Evolutionary conservation across 2,329 filamentous ascomycete species (phyloP).

Genomic region (Chaetomiaceae sp.): DNA sequence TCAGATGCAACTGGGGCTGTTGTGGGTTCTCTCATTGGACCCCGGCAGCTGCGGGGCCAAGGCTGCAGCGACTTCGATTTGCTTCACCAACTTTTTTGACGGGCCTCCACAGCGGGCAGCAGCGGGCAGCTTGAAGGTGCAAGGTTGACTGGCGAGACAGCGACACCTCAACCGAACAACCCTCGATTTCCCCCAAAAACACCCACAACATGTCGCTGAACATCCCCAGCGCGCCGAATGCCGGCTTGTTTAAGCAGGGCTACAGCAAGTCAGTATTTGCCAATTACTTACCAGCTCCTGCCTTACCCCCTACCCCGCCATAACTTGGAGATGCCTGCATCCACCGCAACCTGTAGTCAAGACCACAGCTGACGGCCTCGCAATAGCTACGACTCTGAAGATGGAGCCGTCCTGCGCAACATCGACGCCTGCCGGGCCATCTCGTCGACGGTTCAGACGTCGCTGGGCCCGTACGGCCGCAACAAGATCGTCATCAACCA

Average conservation of each 20-base stretch:
- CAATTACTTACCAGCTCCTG: neutral
- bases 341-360: neutral
- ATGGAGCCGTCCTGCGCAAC: constrained; percentile 96
- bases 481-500: constrained; percentile 99
- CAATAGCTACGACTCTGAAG: constrained; percentile 91
- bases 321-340: constrained; percentile 4
- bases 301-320: constrained; percentile 26
- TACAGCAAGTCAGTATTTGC: constrained; percentile 76
- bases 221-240: constrained; percentile 90
- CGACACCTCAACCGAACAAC: constrained; percentile 7
- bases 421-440: constrained; percentile 98
- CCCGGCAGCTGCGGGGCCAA: constrained; percentile 18
- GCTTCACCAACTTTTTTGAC: constrained; percentile 24
- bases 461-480: constrained; percentile 91
- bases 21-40: constrained; percentile 12
- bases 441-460: constrained; percentile 92
- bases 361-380: constrained; percentile 28
- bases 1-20: neutral
- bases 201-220: constrained; percentile 76
- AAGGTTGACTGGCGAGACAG: constrained; percentile 7
- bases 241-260: constrained; percentile 89
- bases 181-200: constrained; percentile 7
- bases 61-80: constrained; percentile 24
- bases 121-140: constrained; percentile 12
- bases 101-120: constrained; percentile 18